Conservation (phyloP, 1,284 basidiomycete genomes). For the Gymnopus androsaceus region DNA sequence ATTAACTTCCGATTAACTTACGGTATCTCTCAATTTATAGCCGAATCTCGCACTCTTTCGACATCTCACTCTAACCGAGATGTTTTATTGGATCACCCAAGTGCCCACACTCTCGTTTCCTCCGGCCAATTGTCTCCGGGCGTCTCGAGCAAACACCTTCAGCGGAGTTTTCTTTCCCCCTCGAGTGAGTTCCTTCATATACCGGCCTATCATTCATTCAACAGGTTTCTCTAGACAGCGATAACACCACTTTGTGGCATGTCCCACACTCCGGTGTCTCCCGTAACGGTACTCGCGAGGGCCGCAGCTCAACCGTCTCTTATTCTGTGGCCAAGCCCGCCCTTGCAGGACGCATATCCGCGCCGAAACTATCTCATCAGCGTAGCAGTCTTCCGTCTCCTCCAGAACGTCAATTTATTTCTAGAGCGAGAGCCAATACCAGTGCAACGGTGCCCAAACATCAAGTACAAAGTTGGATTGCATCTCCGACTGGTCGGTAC, state of each 20-base stretch:
- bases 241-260: not conserved
- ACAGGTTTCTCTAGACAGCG: no score
- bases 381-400: not conserved
- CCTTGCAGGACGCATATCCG: not conserved
- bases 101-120: no score
- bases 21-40: no score
- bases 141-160: no score
- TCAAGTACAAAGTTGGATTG: not conserved
- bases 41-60: not conserved
- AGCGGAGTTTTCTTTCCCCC: no score
- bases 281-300: not conserved
- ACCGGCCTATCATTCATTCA: no score
- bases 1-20: no score
- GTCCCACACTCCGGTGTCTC: not conserved
- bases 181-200: no score
- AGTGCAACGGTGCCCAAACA: not conserved
- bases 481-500: not conserved
- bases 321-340: not conserved
- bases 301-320: not conserved
- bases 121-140: no score
- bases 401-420: not conserved
- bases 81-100: no score
- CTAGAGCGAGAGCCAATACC: slow-evolving; percentile 1
- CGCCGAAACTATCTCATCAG: not conserved
- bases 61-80: not conserved